phyloP scores from a whole-genome alignment of 768 basidiomycete species.

The Russula dissimulans region DNA sequence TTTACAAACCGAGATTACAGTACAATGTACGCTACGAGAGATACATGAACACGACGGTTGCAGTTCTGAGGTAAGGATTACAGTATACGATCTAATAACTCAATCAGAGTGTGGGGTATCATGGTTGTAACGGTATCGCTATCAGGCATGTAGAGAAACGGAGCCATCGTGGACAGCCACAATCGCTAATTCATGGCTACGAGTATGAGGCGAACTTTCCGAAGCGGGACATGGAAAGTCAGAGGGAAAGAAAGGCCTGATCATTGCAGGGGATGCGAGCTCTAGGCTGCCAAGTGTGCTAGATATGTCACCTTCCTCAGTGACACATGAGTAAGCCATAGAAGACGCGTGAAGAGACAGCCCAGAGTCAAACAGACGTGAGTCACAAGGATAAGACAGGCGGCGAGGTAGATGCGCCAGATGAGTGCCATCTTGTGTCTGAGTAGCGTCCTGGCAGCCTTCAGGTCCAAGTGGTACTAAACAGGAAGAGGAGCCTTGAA shows the following conservation, averaged over 20 bases:
- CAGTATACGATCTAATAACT: background rate
- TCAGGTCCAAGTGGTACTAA: constrained; percentile 2
- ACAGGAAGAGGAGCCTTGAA: background rate
- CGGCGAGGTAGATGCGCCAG: constrained; percentile 13
- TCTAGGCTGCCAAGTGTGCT: constrained; percentile 5
- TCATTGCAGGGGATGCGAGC: constrained; percentile 18
- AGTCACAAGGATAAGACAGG: constrained; percentile 14
- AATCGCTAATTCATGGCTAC: background rate
- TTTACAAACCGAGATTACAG: constrained; percentile 16
- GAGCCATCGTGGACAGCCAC: background rate
- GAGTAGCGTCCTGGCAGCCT: background rate
- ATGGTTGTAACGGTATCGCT: constrained; percentile 8
- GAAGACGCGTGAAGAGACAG: background rate
- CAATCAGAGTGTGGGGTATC: background rate
- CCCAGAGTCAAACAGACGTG: background rate
- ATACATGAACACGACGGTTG: background rate
- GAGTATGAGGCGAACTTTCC: background rate
- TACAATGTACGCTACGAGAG: constrained; percentile 7
- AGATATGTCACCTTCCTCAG: constrained; percentile 11
- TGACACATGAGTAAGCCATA: background rate
- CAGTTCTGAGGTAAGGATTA: background rate
- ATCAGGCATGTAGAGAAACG: background rate
- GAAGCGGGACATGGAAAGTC: background rate
- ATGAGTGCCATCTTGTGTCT: constrained; percentile 1
- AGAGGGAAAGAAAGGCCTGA: constrained; percentile 13